Evolutionary conservation across 495 filamentous ascomycete species (phyloP), one percentile per base, ranked within the genome.

Genomic region (Lasiosphaeria ovina): DNA sequence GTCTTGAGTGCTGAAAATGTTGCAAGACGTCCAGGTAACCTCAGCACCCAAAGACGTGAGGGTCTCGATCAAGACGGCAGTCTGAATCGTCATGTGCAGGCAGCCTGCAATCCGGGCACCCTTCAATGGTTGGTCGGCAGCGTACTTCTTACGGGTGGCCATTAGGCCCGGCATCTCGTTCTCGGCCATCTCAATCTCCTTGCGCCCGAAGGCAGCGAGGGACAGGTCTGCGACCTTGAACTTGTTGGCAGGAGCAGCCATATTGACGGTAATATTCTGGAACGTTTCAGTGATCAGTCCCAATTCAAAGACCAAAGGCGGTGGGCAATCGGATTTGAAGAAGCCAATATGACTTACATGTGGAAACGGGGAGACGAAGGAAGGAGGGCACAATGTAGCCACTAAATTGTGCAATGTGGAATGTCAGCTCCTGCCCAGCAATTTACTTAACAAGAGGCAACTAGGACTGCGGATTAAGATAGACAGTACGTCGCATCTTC

Each of bases 11-110:
- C 89, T 93, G 87, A 97, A 98, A 77, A 98, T 98, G 85, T 98
- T 98, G 89, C 94, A 98, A 66, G 85, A 89, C 56, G 89, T 86
- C 94, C 94, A 98, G 64, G 94, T 98, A 69, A 98, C 89, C 84
- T 98, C 94, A 71, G 94, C 94, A 77, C 94, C 94, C 67, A 98
- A 90, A 62, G 88, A 81, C 68, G 82, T 87, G 72, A 98, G 87
- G 57, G 95, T 98, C 87, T 98, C 94, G 72, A 98, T 98, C 63
- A 98, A 87, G 68, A 98, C 94, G 62, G 94, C 94, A 63, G 94
- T 98, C 83, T 98, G 94, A 80, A 98, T 98, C 75, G 95, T 98
- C 95, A 98, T 98, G 87, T 98, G 94, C 68, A 98, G 82, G 79
- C 94, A 98, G 73, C 94, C 94, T 66, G 95, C 94, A 75, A 98